Conservation (phyloP, 805 yeast species). For the Cyberlindnera mississippiensis region DNA sequence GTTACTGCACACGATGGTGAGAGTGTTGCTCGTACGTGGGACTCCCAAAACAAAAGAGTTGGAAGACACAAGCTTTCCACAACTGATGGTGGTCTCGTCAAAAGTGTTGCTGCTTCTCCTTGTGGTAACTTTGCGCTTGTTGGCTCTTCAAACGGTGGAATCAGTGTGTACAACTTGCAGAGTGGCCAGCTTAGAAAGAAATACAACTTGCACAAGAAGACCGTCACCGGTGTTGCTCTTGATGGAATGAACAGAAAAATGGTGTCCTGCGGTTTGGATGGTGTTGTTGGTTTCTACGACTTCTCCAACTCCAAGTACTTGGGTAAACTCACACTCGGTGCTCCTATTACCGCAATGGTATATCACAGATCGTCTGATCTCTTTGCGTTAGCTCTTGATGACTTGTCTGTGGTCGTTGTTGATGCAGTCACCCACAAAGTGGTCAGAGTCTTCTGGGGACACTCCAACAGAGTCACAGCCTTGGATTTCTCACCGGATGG, state of each 20-base stretch:
- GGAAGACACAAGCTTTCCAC: conserved; percentile 72
- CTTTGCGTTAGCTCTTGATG: conserved; percentile 82
- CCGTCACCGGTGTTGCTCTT: conserved; percentile 84
- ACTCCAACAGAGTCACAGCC: conserved; percentile 79
- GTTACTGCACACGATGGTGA: conserved; percentile 86
- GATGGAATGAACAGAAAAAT: conserved; percentile 89
- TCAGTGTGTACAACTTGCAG: conserved; percentile 85
- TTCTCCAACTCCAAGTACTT: conserved; percentile 67
- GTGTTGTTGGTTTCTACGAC: conserved; percentile 81
- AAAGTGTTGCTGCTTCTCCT: conserved; percentile 72
- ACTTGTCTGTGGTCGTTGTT: conserved; percentile 74
- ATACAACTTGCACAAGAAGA: conserved; percentile 64
- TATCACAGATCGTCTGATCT: conserved; percentile 82
- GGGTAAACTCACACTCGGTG: conserved; percentile 62
- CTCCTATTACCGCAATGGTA: conserved; percentile 74
- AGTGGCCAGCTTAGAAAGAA: conserved; percentile 79
- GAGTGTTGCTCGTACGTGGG: conserved; percentile 87
- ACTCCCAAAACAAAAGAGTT: conserved; percentile 68
- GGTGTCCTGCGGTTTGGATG: conserved; percentile 88
- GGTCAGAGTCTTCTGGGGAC: conserved; percentile 88
- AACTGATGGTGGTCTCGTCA: conserved; percentile 73
- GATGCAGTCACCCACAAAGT: conserved; percentile 78
- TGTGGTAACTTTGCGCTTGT: conserved; percentile 95
- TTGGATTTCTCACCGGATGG: conserved; percentile 93
- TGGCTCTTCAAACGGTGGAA: conserved; percentile 83